Percentiles rank a stretch among this genome's conserved stretches.
These are phyloP conservation scores for Candida manassasensis DNA, from an alignment of 805 yeast species.

Conservation along the genomic window DNA sequence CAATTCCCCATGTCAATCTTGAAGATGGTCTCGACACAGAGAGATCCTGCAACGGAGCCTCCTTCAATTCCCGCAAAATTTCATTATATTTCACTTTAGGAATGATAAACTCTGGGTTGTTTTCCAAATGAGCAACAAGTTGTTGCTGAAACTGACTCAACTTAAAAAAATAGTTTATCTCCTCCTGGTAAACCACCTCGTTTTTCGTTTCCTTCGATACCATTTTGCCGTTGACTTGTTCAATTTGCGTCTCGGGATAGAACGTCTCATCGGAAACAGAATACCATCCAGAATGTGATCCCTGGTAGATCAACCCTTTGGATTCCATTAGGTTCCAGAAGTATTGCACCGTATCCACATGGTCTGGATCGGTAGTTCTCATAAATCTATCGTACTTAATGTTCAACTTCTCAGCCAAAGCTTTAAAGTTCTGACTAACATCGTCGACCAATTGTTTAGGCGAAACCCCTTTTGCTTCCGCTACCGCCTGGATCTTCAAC, in stretches of 20 bases:
- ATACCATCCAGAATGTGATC: constrained; percentile 91
- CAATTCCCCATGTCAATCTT: constrained; percentile 84
- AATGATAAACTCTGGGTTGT: constrained; percentile 54
- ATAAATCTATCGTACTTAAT: constrained; percentile 73
- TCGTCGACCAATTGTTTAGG: constrained; percentile 70
- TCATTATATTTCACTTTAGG: constrained; percentile 57
- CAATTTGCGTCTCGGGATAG: constrained; percentile 77
- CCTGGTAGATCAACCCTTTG: constrained; percentile 71
- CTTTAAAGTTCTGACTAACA: constrained; percentile 59
- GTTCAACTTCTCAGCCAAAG: constrained; percentile 53
- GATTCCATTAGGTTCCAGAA: constrained; percentile 64
- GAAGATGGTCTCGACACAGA: constrained; percentile 83
- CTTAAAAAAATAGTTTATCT: constrained; percentile 82
- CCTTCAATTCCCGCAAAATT: constrained; percentile 54
- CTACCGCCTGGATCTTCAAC: constrained; percentile 85
- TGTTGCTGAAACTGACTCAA: constrained; percentile 55
- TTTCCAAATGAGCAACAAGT: constrained; percentile 46
- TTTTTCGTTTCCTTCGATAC: constrained; percentile 66
- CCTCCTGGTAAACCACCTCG: constrained; percentile 71
- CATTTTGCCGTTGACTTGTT: constrained; percentile 28
- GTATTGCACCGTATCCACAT: constrained; percentile 53
- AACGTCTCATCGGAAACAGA: constrained; percentile 92
- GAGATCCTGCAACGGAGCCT: constrained; percentile 52
- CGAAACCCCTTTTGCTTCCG: constrained; percentile 43
- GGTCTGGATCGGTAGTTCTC: constrained; percentile 86